A percentile compares a stretch with the other conserved stretches of the same genome.
Conservation (phyloP, 106 monocot genomes). For the Dendrobium nobile region DNA sequence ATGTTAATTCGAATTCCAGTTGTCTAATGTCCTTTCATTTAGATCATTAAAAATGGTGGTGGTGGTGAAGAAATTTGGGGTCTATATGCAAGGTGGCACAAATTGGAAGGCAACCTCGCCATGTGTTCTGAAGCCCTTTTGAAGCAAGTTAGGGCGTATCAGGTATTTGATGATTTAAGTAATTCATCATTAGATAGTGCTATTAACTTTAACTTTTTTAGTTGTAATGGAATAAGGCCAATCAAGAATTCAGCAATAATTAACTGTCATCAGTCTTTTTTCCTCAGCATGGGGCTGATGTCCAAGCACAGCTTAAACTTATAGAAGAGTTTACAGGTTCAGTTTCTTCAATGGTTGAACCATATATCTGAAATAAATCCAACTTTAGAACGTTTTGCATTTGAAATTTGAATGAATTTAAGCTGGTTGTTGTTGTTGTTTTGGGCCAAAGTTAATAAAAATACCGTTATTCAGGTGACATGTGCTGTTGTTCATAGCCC, state of each 20-base stretch:
- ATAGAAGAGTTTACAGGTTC: too few species aligned
- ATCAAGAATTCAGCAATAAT: too few species aligned
- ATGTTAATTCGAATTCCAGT: not conserved
- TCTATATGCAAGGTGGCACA: conserved; percentile 90
- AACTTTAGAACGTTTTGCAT: not conserved
- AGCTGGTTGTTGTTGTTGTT: too few species aligned
- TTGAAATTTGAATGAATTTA: too few species aligned
- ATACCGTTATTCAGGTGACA: too few species aligned
- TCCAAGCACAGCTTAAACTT: not conserved
- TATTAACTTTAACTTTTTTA: not conserved
- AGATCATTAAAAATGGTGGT: conserved; percentile 64
- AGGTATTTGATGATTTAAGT: conserved; percentile 31
- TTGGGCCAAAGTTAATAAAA: too few species aligned
- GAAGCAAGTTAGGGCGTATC: conserved; percentile 90
- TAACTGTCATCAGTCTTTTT: too few species aligned
- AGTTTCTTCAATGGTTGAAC: too few species aligned
- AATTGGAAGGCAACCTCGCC: conserved; percentile 65
- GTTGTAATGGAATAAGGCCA: not conserved
- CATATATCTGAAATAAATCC: not conserved
- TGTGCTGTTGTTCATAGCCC: too few species aligned
- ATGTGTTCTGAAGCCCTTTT: conserved; percentile 91
- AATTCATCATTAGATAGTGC: not conserved
- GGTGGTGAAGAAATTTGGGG: conserved; percentile 61
- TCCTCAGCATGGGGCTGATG: not conserved
- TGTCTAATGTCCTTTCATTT: conserved; percentile 1